Evolutionary conservation across 768 basidiomycete genomes (phyloP), one percentile per base, ranked within the genome.

Genomic region (Daedalea quercina): DNA sequence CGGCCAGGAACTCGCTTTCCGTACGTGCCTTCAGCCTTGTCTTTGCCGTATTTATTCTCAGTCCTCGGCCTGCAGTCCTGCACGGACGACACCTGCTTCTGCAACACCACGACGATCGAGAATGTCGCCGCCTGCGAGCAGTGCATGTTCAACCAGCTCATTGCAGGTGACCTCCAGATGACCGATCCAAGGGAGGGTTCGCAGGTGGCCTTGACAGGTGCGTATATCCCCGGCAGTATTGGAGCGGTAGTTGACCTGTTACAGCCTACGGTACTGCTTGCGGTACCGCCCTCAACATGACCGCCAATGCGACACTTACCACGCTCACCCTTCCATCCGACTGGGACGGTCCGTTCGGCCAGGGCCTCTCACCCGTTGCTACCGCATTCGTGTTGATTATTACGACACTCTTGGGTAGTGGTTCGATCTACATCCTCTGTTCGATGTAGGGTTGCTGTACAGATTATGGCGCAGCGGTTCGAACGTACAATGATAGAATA

Each of bases 281-380:
- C 63, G 51, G 52, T 23, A 57, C 57, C 0, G 54, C 60, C 2
- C 63, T 63, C 43, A 76, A 77, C 26, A 44, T 70, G 20, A 71
- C 70, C 15, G 56, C 84, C 42, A 54, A 71, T 9, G 51, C 72
- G 3, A 65, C 68, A 12, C 60, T 72, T 37, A 70, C 73, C 20
- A 65, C 72, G 1, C 70, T 89, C 34, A 51, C 60, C 0, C 61
- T 80, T 17, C 78, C 84, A 1, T 43, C 67, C 0, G 66, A 57
- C 55, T 88, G 85, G 87, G 75, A 85, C 57, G 86, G 87, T 0
- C 81, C 81, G 3, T 70, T 72, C 51, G 76, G 70, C 13, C 67
- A 71, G 9, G 63, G 69, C n/a, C 69, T 89, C 55, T 72, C 73
- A 47, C 54, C 67, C 0, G 70, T 64, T 2, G 75, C 66, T 24